Evolutionary conservation across 805 yeast genomes (phyloP).

Genomic region (Hanseniaspora valbyensis): DNA sequence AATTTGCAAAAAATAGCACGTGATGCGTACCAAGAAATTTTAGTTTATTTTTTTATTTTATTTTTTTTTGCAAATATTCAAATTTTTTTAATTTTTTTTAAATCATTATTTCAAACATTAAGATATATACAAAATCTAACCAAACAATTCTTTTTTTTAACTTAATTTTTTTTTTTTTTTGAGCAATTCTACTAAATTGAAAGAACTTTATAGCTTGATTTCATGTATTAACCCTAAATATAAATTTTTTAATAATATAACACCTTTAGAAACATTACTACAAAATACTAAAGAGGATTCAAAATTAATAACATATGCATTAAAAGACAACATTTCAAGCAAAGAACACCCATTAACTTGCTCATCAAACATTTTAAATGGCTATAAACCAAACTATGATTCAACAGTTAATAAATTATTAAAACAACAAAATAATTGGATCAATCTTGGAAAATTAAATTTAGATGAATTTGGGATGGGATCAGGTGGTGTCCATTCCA

Average conservation of each 20-base stretch:
- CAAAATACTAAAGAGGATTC: not conserved
- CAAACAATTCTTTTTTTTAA: no score
- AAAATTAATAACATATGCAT: conserved; percentile 27
- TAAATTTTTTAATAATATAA: conserved; percentile 7
- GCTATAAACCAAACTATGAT: conserved; percentile 65
- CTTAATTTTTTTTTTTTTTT: no score
- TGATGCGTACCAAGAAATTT: no score
- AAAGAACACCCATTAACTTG: conserved; percentile 61
- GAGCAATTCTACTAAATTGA: not conserved
- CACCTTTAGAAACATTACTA: not conserved
- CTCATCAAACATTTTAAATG: conserved; percentile 51
- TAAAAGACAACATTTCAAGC: conserved; percentile 78
- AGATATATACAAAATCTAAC: no score
- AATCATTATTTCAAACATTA: no score
- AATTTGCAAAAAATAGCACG: no score
- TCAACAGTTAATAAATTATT: conserved; percentile 60
- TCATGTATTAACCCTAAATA: not conserved
- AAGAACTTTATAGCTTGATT: not conserved
- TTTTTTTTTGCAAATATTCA: no score
- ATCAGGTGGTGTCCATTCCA: conserved; percentile 47
- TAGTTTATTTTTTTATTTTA: no score
- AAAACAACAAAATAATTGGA: conserved; percentile 39
- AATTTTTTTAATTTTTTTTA: no score
- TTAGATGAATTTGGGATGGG: conserved; percentile 99
- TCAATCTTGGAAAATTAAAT: conserved; percentile 67